Conservation (phyloP, 1,139 yeast genomes). For the Insectozyma bohioensis region DNA sequence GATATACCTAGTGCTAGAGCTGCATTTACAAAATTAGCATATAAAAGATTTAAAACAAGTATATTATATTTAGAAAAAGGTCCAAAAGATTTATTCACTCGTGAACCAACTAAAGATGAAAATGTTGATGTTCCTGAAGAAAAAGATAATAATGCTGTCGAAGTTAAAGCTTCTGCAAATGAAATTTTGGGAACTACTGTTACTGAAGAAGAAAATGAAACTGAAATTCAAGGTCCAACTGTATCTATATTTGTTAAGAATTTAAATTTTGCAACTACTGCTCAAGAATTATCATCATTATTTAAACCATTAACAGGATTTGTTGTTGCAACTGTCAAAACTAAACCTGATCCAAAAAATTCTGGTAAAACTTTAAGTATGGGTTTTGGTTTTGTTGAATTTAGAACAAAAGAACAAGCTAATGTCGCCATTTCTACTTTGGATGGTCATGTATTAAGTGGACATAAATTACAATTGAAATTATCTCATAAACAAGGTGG, state of each 20-base stretch:
- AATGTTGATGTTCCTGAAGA: slow-evolving; percentile 15
- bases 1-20: slow-evolving; percentile 83
- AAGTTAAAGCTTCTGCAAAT: slow-evolving; percentile 29
- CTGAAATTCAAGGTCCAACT: slow-evolving; percentile 61
- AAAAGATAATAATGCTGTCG: slow-evolving; percentile 27
- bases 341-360: slow-evolving; percentile 83
- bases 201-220: slow-evolving; percentile 39
- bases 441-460: slow-evolving; percentile 82
- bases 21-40: slow-evolving; percentile 86
- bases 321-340: slow-evolving; percentile 78
- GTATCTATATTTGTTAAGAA: slow-evolving; percentile 90
- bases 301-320: slow-evolving; percentile 79
- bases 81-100: slow-evolving; percentile 75
- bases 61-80: slow-evolving; percentile 92
- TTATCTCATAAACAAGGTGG: slow-evolving; percentile 67
- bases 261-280: slow-evolving; percentile 79
- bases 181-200: slow-evolving; percentile 35
- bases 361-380: slow-evolving; percentile 68
- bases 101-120: slow-evolving; percentile 50
- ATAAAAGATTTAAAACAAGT: slow-evolving; percentile 81
- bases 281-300: slow-evolving; percentile 52
- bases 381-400: slow-evolving; percentile 98
- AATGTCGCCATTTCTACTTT: slow-evolving; percentile 67
- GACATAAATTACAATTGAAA: slow-evolving; percentile 87
- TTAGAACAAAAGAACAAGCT: slow-evolving; percentile 76